phyloP scores from a whole-genome alignment of 768 basidiomycete species.

The Amanita inopinata region DNA sequence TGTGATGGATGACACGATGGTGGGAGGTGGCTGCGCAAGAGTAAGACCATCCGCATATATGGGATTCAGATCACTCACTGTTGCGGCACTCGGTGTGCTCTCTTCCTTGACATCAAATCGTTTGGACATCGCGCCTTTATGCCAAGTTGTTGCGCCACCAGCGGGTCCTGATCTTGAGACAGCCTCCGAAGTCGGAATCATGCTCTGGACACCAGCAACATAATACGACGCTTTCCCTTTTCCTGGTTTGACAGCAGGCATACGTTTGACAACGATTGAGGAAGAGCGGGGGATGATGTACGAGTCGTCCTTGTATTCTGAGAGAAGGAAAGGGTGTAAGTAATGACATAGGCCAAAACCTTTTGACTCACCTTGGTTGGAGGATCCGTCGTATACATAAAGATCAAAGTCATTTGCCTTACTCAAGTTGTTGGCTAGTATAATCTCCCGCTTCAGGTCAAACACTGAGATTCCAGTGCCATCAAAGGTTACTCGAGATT shows the following conservation, averaged over 20 bases:
- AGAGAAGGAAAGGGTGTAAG: background rate
- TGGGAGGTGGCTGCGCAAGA: conserved; percentile 18
- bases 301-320: conserved; percentile 90
- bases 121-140: conserved; percentile 73
- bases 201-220: conserved; percentile 36
- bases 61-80: conserved; percentile 6
- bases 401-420: conserved; percentile 98
- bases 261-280: conserved; percentile 85
- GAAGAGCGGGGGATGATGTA: conserved; percentile 90
- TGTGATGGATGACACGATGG: conserved; percentile 33
- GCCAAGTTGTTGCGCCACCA: conserved; percentile 37
- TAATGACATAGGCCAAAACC: background rate
- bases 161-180: conserved; percentile 27
- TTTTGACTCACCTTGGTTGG: conserved; percentile 71
- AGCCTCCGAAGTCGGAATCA: conserved; percentile 40
- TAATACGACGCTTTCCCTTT: conserved; percentile 79
- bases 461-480: conserved; percentile 98
- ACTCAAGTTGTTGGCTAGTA: conserved; percentile 90
- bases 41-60: conserved; percentile 5
- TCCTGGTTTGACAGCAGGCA: conserved; percentile 74
- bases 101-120: conserved; percentile 88
- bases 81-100: conserved; percentile 15
- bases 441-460: conserved; percentile 98
- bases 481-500: conserved; percentile 94
- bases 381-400: conserved; percentile 70